Evolutionary conservation across 2,329 filamentous ascomycete genomes (phyloP), one percentile per base, ranked within the genome.

Genomic region (Hirsutella rhossiliensis): DNA sequence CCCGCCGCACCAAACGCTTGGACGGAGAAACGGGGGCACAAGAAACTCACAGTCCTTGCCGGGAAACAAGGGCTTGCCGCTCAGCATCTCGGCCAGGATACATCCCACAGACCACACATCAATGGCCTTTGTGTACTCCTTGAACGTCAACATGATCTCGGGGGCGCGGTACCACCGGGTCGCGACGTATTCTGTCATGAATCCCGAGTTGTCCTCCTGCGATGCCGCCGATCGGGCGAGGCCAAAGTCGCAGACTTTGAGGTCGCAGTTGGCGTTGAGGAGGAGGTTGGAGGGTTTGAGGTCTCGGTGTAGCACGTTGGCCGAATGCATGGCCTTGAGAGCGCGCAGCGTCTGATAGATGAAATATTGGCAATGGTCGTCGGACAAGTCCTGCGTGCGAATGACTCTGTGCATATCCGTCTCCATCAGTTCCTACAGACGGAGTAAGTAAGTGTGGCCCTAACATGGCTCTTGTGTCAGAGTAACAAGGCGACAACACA

Each of bases 161-260:
- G 92, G 92, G 6, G 92, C 92, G 66, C 92, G 88, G 68, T 98
- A 98, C 92, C 92, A 98, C 58, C 92, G 83, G 40, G 92, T 98
- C 42, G 92, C 92, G 45, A 98, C 92, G 63, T 98, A 98, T 94
- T 98, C 92, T 15, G 92, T 98, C 92, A 98, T 98, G 78, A 98
- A 98, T 19, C 92, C 92, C n/a, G 90, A 96, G 69, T 98, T 98
- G 66, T 98, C 92, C 61, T 98, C 92, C 54, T 94, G 94, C 11
- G 90, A 96, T 9, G 92, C 92, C 12, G 92, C 92, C 11, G 90
- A 97, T 59, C 89, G 82, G 41, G 92, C 92, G 45, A 98, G 79
- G 60, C 92, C 92, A 59, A 98, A 98, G 65, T 98, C 92, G 68
- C 92, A 98, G 54, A 98, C 92, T 69, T 98, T 98, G 54, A 98